Conservation (phyloP, 2,329 filamentous ascomycete genomes). For the Fusarium mundagurra region DNA sequence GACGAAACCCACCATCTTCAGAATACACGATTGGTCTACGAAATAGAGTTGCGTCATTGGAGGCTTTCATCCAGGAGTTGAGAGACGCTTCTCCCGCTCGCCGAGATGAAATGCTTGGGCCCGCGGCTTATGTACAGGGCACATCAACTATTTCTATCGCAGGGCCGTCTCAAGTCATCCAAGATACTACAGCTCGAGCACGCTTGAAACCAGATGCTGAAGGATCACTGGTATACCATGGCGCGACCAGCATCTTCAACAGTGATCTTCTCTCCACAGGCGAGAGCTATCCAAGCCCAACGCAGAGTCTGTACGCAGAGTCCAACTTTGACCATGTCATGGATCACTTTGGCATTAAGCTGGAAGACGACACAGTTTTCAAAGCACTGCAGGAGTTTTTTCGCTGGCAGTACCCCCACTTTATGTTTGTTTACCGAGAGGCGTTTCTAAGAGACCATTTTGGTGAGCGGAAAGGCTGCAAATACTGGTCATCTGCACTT, state of each 20-base stretch:
- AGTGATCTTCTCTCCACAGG: background rate
- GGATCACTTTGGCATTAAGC: slow-evolving; percentile 2
- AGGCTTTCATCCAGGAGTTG: background rate
- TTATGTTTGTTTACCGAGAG: slow-evolving; percentile 2
- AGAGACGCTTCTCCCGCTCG: background rate
- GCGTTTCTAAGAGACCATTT: slow-evolving; percentile 10
- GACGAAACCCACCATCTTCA: background rate
- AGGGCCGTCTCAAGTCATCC: background rate
- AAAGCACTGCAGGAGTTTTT: slow-evolving; percentile 7
- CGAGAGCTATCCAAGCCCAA: background rate
- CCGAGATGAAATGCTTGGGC: background rate
- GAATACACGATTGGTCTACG: background rate
- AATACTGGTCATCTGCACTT: slow-evolving; percentile 5
- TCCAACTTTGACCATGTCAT: background rate
- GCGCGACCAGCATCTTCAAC: background rate
- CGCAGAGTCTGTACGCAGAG: background rate
- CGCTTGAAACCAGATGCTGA: background rate
- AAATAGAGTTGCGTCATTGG: background rate
- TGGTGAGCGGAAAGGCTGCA: background rate
- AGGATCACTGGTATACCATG: background rate
- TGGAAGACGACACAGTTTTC: background rate
- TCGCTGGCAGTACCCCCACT: slow-evolving; percentile 7
- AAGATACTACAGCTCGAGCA: background rate
- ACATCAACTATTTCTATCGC: background rate
- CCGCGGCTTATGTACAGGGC: background rate